A percentile compares a stretch with the other conserved stretches of the same genome.
Conservation (phyloP, 208 protist species). For the Trichomonas vaginalis region DNA sequence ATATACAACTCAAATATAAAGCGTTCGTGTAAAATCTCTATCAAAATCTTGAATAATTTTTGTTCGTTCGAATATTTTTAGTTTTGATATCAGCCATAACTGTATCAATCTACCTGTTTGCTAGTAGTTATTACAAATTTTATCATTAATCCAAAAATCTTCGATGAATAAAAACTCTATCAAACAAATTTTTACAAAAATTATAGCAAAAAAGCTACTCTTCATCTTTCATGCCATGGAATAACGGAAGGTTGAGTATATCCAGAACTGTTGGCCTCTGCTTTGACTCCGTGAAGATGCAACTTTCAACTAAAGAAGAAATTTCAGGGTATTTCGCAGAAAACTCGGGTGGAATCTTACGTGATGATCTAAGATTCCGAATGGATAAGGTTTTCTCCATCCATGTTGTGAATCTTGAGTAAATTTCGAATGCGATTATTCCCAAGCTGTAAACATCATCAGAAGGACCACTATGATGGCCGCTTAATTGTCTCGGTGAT, state of each 20-base stretch:
- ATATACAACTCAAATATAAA: too few relatives aligned
- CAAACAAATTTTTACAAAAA: background rate
- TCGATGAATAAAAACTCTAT: too few relatives aligned
- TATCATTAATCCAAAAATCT: too few relatives aligned
- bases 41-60: too few relatives aligned
- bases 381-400: background rate
- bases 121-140: too few relatives aligned
- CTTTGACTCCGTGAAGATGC: background rate
- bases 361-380: background rate
- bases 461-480: background rate
- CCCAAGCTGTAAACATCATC: slow-evolving; percentile 11
- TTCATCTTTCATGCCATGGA: background rate
- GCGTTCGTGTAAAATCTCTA: too few relatives aligned
- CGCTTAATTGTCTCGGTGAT: background rate
- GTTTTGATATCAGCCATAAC: too few relatives aligned
- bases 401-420: background rate
- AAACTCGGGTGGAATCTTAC: background rate
- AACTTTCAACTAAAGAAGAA: background rate
- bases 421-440: background rate
- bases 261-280: background rate
- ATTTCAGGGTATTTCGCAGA: background rate
- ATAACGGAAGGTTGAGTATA: background rate
- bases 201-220: too few relatives aligned
- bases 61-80: too few relatives aligned
- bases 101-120: too few relatives aligned